These are phyloP conservation scores for Podila clonocystis DNA, from an alignment of 192 early-diverging fungal genomes.

Conservation along the genomic window DNA sequence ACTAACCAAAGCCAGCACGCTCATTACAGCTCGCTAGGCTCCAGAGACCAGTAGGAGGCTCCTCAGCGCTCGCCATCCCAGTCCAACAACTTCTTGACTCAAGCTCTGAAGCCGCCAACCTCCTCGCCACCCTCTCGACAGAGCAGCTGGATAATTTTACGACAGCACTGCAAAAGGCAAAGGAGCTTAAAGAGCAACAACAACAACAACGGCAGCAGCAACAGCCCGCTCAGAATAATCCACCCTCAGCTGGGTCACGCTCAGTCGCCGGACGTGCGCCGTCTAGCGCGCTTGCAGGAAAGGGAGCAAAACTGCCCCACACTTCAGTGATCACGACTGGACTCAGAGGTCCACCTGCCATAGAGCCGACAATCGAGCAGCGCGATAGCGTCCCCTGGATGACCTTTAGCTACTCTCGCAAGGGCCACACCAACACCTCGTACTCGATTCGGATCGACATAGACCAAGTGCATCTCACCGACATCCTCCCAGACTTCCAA, in stretches of 20 bases:
- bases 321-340: background rate
- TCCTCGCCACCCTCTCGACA: background rate
- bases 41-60: background rate
- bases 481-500: conserved; percentile 70
- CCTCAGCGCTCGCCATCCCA: background rate
- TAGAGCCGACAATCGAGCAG: conserved; percentile 41
- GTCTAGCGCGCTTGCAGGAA: background rate
- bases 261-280: background rate
- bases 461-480: conserved; percentile 58
- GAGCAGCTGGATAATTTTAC: background rate
- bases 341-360: conserved; percentile 5
- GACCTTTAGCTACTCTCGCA: conserved; percentile 73
- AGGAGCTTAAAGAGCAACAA: background rate
- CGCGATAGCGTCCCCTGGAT: conserved; percentile 73
- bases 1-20: too few species aligned
- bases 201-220: background rate
- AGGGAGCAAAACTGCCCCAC: background rate
- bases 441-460: conserved; percentile 82
- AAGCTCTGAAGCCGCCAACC: background rate
- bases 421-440: conserved; percentile 62
- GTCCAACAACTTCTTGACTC: background rate
- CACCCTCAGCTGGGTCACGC: too few species aligned
- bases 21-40: too few species aligned
- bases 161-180: background rate
- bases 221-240: too few species aligned